A percentile compares a stretch with the other conserved stretches of the same genome.
These are phyloP conservation scores for Ustilago loliicola DNA, from an alignment of 1,284 basidiomycete species.

Conservation along the genomic window DNA sequence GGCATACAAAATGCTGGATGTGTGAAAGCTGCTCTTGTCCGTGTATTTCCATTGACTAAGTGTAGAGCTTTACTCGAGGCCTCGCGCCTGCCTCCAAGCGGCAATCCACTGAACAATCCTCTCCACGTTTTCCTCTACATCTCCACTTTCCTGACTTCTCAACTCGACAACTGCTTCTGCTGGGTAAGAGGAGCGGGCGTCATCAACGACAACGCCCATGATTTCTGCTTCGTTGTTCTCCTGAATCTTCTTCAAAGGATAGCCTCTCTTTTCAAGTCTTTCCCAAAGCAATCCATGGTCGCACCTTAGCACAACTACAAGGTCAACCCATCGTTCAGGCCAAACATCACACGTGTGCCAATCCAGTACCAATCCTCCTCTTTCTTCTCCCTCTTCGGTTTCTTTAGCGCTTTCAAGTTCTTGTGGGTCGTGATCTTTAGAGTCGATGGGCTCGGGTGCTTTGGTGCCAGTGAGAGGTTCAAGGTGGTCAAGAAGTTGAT, in stretches of 20 bases:
- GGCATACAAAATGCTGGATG: no score
- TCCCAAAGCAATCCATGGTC: conserved; percentile 92
- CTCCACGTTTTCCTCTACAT: conserved; percentile 87
- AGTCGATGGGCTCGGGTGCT: conserved; percentile 62
- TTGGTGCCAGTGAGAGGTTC: conserved; percentile 60
- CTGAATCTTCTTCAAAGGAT: conserved; percentile 91
- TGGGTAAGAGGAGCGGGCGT: conserved; percentile 87
- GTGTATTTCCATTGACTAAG: no score
- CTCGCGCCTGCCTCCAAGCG: conserved; percentile 78
- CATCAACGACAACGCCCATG: conserved; percentile 91
- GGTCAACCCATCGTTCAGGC: conserved; percentile 95
- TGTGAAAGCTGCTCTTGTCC: no score
- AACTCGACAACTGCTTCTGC: conserved; percentile 89
- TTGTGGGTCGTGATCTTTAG: conserved; percentile 30
- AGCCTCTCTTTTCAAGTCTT: conserved; percentile 88
- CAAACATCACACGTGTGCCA: conserved; percentile 97
- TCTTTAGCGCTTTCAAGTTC: conserved; percentile 29
- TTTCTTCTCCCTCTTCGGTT: conserved; percentile 48
- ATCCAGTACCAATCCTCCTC: conserved; percentile 85
- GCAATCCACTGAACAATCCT: conserved; percentile 88
- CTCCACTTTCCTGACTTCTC: conserved; percentile 81
- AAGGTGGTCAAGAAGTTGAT: conserved; percentile 71
- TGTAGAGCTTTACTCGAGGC: conserved; percentile 49
- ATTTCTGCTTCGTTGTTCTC: conserved; percentile 99
- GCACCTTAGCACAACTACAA: conserved; percentile 93